Percentiles rank a stretch among this genome's conserved stretches.
Evolutionary conservation across 2,329 filamentous ascomycete genomes (phyloP).

Genomic region (Phyllosticta citriasiana): DNA sequence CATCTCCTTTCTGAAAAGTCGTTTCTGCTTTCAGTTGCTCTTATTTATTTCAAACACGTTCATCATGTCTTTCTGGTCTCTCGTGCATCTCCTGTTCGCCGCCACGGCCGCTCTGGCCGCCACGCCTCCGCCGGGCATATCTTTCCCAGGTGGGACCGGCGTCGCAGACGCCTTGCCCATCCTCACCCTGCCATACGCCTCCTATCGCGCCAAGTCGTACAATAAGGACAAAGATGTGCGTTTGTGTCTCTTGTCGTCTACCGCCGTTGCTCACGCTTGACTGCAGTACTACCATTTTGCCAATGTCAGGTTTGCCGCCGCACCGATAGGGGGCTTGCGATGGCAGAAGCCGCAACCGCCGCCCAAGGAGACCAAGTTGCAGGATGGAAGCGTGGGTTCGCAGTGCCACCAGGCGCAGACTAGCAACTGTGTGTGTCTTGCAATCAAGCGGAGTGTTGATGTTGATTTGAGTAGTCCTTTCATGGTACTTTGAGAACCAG

Average conservation of each 20-base stretch:
- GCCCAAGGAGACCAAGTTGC: slow-evolving; percentile 37
- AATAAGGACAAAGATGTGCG: background rate
- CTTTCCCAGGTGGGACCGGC: background rate
- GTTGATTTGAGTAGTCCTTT: slow-evolving; percentile 29
- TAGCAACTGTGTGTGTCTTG: slow-evolving; percentile 15
- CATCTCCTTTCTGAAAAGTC: background rate
- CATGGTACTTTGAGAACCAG: slow-evolving; percentile 14
- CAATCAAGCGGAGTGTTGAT: background rate
- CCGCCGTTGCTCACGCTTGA: background rate
- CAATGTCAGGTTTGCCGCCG: slow-evolving; percentile 47
- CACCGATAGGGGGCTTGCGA: slow-evolving; percentile 41
- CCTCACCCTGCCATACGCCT: background rate
- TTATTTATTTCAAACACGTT: background rate
- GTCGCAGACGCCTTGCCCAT: background rate
- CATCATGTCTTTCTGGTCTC: background rate
- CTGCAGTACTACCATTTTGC: slow-evolving; percentile 41
- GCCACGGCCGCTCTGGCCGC: background rate
- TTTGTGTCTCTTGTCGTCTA: background rate
- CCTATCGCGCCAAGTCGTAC: background rate
- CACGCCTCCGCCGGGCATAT: background rate
- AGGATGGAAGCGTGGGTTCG: slow-evolving; percentile 30
- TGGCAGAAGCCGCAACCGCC: slow-evolving; percentile 37
- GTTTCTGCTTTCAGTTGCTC: background rate
- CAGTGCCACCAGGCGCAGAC: slow-evolving; percentile 14
- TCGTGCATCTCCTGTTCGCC: background rate